phyloP scores from a whole-genome alignment of 257 asterid genomes.

The Nicotiana sylvestris region DNA sequence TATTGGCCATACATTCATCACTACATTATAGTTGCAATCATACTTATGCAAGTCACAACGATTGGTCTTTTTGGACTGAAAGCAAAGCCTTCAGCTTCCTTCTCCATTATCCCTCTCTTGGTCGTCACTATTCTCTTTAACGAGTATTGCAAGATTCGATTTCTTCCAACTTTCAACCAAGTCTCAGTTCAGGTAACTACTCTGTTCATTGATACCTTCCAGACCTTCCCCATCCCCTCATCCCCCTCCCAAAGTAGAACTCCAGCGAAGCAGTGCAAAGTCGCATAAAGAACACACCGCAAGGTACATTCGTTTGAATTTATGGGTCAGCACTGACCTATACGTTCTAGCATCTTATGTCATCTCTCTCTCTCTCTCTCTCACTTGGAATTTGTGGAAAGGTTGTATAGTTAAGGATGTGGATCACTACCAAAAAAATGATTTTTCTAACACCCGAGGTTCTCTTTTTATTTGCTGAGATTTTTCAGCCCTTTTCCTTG shows the following conservation, averaged over 20 bases:
- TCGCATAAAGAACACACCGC: not conserved
- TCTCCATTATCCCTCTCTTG: slow-evolving; percentile 69
- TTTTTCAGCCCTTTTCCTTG: not conserved
- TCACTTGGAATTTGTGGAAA: not conserved
- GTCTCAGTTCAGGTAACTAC: slow-evolving; percentile 66
- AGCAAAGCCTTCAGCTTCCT: slow-evolving; percentile 85
- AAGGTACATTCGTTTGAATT: not conserved
- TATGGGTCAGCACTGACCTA: not conserved
- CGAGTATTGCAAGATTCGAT: slow-evolving; percentile 85
- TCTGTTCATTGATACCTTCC: not conserved
- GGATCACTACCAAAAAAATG: not conserved
- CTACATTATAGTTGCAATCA: slow-evolving; percentile 63
- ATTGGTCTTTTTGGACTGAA: slow-evolving; percentile 90
- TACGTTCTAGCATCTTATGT: not conserved
- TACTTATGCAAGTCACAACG: slow-evolving; percentile 83
- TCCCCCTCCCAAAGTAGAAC: not conserved
- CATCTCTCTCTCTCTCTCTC: not conserved
- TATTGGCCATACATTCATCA: slow-evolving; percentile 93
- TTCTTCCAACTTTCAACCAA: slow-evolving; percentile 65
- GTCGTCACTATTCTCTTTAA: slow-evolving; percentile 65
- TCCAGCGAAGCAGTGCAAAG: not conserved
- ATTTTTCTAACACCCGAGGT: slow-evolving; percentile 3
- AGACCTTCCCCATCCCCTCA: not conserved
- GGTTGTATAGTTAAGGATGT: not conserved
- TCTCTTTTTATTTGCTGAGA: not conserved